phyloP scores from a whole-genome alignment of 2,329 filamentous ascomycete species.

The Diaporthe sp. region DNA sequence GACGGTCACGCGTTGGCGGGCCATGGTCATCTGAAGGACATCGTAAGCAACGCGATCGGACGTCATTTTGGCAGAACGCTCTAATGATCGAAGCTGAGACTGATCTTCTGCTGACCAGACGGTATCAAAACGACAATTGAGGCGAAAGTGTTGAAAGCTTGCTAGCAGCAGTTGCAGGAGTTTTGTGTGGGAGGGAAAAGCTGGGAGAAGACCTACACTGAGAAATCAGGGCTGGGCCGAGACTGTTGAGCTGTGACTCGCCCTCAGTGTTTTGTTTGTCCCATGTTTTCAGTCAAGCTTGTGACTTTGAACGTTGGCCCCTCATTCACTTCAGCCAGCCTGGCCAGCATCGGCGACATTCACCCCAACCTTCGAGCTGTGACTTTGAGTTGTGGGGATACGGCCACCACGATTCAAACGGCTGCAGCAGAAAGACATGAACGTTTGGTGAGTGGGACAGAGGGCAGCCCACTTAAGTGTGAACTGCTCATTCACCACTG shows the following conservation, averaged over 20 bases:
- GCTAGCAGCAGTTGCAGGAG: background rate
- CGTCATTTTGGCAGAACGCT: background rate
- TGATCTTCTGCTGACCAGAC: background rate
- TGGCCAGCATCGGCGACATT: background rate
- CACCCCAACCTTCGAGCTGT: background rate
- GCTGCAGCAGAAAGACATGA: background rate
- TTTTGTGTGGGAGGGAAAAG: background rate
- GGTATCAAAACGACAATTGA: background rate
- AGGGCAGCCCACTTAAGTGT: no score
- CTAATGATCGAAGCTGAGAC: no score
- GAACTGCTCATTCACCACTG: no score
- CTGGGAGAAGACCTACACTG: rapidly evolving
- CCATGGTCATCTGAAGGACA: slow-evolving; percentile 18
- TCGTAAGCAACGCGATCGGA: slow-evolving; percentile 2
- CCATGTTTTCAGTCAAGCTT: background rate
- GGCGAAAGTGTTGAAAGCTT: background rate
- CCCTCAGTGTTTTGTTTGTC: background rate
- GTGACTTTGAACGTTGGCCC: background rate
- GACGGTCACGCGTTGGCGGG: slow-evolving; percentile 21
- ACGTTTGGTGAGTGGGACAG: background rate
- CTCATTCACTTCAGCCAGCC: background rate
- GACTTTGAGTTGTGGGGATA: background rate
- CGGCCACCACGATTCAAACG: background rate
- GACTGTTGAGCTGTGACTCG: background rate
- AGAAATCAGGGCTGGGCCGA: no score